Conservation (phyloP, 2,329 filamentous ascomycete species). For the Aspergillus ibericus region DNA sequence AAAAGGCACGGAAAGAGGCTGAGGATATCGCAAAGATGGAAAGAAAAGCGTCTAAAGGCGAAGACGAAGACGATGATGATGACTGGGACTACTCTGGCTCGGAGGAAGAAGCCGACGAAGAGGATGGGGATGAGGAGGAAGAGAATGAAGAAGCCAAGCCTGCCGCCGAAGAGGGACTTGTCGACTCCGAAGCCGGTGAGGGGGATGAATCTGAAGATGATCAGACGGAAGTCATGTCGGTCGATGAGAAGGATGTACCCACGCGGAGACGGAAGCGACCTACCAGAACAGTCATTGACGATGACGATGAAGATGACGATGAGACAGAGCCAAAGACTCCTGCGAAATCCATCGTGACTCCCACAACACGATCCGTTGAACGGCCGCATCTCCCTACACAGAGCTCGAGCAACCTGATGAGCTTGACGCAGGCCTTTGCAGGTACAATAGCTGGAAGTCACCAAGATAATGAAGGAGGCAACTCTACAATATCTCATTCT, state of each 20-base stretch:
- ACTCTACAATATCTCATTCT: constrained; percentile 46
- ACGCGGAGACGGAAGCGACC: constrained; percentile 52
- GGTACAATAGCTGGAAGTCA: constrained; percentile 75
- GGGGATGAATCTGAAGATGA: constrained; percentile 42
- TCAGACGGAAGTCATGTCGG: constrained; percentile 30
- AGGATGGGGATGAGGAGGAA: constrained; percentile 34
- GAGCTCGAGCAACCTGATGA: constrained; percentile 56
- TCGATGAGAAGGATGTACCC: constrained; percentile 49
- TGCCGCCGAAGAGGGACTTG: constrained; percentile 17
- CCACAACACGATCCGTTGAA: constrained; percentile 31
- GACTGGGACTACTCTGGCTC: constrained; percentile 50
- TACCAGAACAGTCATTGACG: constrained; percentile 63
- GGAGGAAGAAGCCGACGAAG: constrained; percentile 44
- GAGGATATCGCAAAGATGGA: constrained; percentile 77
- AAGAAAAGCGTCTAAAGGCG: constrained; percentile 67
- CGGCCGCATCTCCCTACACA: constrained; percentile 67
- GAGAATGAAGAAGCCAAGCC: constrained; percentile 28
- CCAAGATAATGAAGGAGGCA: constrained; percentile 48
- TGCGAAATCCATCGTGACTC: constrained; percentile 28
- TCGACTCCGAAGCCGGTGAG: constrained; percentile 42
- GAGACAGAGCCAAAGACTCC: constrained; percentile 34
- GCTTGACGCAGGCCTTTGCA: constrained; percentile 86
- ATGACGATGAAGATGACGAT: constrained; percentile 55
- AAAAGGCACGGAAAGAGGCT: constrained; percentile 78
- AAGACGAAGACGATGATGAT: constrained; percentile 47